These are phyloP conservation scores for Aspergillus unguis DNA, from an alignment of 2,329 filamentous ascomycete genomes.

Conservation along the genomic window DNA sequence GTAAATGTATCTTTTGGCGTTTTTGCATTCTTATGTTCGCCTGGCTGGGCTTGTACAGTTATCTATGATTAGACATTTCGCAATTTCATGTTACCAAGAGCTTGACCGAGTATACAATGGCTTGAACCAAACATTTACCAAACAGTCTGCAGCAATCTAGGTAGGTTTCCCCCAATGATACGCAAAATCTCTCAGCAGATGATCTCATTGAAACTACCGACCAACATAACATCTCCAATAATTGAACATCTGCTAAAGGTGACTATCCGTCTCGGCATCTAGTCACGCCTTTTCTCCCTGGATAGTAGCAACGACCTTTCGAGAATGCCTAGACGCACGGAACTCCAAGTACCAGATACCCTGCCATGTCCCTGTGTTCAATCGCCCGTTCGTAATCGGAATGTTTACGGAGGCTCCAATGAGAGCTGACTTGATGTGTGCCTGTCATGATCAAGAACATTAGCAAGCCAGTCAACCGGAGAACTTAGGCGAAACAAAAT, in stretches of 20 bases:
- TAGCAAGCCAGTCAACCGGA: neutral
- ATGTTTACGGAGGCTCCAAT: slow-evolving; percentile 87
- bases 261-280: neutral
- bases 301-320: slow-evolving; percentile 87
- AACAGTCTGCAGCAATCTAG: too few relatives aligned
- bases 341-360: slow-evolving; percentile 96
- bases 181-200: neutral
- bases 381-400: slow-evolving; percentile 79
- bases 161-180: too few relatives aligned
- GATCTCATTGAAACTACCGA: neutral
- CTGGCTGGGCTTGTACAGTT: slow-evolving; percentile 33
- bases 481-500: too few relatives aligned
- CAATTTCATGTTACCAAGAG: neutral
- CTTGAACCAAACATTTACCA: too few relatives aligned
- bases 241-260: neutral
- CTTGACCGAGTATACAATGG: neutral
- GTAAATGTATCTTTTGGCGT: slow-evolving; percentile 45
- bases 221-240: neutral
- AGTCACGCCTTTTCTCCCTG: slow-evolving; percentile 69
- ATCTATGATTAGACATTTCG: slow-evolving; percentile 27
- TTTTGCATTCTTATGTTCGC: slow-evolving; percentile 28
- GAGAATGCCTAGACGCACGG: slow-evolving; percentile 67
- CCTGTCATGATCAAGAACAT: slow-evolving; percentile 45
- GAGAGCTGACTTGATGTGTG: slow-evolving; percentile 88
- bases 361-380: slow-evolving; percentile 63